Base-by-base conservation (phyloP, 371 early-diverging fungal species). In the Rhizopus sp. region DNA sequence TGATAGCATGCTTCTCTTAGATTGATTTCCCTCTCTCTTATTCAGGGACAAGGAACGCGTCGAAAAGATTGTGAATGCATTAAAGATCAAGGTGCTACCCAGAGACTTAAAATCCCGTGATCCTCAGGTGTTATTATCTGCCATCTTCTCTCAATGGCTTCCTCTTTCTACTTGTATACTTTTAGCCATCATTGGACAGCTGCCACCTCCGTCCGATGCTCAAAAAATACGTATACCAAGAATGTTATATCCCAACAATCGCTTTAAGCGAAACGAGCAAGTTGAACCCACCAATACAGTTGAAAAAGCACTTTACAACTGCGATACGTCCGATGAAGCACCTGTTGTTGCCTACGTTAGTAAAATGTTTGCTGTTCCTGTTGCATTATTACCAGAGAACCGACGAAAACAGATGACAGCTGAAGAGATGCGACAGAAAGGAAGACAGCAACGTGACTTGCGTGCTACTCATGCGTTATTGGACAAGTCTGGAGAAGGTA, bases 301-400 rank as follows among this genome's bases (percentile, higher is more conserved):
- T 44, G 93, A 91, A 56, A 73, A 72, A 32, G 88, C 87, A 2
- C 63, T 91, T 42, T 83, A 80, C 51, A 63, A 35, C 12, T 91
- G 91, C 66, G 81, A 83, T 39, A 53, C 75, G 0, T 68, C 72
- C 1, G 69, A 66, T 3, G 70, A 83, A 0, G 78, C 75, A 6
- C 89, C 90, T 6, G 77, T 83, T 7, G 88, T 96, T 6, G 95
- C 90, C 0, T 96, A 90, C 70, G 87, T 99, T 5, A 89, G 92
- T 65, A 99, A 99, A 62, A 92, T 98, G 85, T 89, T 97, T 64
- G 85, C 91, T 29, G 88, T 97, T 0, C 88, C 94, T 7, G 66
- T 78, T 3, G 80, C 84, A 10, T 66, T 81, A 13, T 69, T 97
- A 31, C 94, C 96, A 0, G 85, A 92, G 61, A 76, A 89, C 59